Percentiles rank a stretch among this genome's conserved stretches.
These are phyloP conservation scores for Hypoxylon lienhwacheense DNA, from an alignment of 495 filamentous ascomycete species.

Conservation along the genomic window DNA sequence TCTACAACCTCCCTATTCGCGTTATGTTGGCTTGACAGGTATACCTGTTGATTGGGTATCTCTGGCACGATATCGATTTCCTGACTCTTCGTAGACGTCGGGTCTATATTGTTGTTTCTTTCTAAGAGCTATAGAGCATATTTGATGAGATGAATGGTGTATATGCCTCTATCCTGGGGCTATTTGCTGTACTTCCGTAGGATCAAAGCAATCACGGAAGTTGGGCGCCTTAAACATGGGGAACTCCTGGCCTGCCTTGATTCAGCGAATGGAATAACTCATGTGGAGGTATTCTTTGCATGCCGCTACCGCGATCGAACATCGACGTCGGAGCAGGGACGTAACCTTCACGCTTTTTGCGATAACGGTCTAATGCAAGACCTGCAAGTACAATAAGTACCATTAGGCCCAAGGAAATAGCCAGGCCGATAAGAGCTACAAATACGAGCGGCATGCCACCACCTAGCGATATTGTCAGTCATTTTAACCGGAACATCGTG, in stretches of 20 bases:
- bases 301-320: constrained; percentile 72
- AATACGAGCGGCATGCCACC: constrained; percentile 76
- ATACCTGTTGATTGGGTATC: constrained; percentile 27
- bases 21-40: constrained; percentile 12
- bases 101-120: constrained; percentile 14
- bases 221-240: constrained; percentile 41
- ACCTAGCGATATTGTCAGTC: constrained; percentile 42
- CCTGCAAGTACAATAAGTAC: constrained; percentile 86
- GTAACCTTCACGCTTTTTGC: constrained; percentile 86
- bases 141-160: background rate
- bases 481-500: constrained; percentile 30
- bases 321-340: constrained; percentile 73
- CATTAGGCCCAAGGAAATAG: constrained; percentile 80
- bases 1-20: constrained; percentile 10
- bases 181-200: background rate
- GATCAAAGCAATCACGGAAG: background rate
- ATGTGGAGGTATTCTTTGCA: constrained; percentile 78
- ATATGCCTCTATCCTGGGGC: background rate
- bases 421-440: constrained; percentile 89
- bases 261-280: constrained; percentile 66
- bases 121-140: background rate
- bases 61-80: constrained; percentile 17
- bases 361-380: constrained; percentile 78
- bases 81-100: constrained; percentile 6
- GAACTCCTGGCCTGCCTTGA: constrained; percentile 44